Evolutionary conservation across 768 basidiomycete genomes (phyloP), one percentile per base, ranked within the genome.

Genomic region (Pulveroboletus sp.): DNA sequence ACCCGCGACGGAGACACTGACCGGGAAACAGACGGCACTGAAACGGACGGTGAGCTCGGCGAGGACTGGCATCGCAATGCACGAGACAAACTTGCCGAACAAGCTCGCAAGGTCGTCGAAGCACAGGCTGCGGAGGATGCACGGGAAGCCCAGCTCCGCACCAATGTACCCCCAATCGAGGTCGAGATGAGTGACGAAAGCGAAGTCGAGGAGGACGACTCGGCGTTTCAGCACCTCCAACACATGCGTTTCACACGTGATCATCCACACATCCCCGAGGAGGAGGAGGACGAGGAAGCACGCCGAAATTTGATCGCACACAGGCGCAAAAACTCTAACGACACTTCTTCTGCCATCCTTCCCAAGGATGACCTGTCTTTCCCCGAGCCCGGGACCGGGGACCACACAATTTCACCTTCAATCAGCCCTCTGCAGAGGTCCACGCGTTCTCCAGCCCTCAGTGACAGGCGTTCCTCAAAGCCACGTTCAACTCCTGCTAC

Each of bases 101-200:
- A 81, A 58, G 86, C 86, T 14, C 74, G 80, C 53, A 73, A 74
- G 57, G 83, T 78, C 10, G 76, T 84, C 27, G 79, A 80, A 63
- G 68, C 63, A 17, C 53, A 65, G 19, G 55, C 63, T 36, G 59
- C 61, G 26, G 48, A 52, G 42, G 79, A 82, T 57, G 76, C 76
- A 6, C 72, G 77, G 56, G 76, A 75, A 49, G 74, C 76, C 51
- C 73, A 68, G 13, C 65, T 73, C 47, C 70, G 64, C 32, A 63
- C 71, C 16, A 56, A 65, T 20, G 76, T 70, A 13, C 86, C 85
- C 7, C 87, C 88, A 4, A 87, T 89, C 37, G 76, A 83, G 23
- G 81, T 85, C 23, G 86, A 89, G 61, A 46, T 88, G 58, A 89
- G 86, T 56, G 89, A 89, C 63, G 86, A 89, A 63, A 88, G 87